Evolutionary conservation across 345 rosid genomes (phyloP).

Genomic region (Sapria himalayana): DNA sequence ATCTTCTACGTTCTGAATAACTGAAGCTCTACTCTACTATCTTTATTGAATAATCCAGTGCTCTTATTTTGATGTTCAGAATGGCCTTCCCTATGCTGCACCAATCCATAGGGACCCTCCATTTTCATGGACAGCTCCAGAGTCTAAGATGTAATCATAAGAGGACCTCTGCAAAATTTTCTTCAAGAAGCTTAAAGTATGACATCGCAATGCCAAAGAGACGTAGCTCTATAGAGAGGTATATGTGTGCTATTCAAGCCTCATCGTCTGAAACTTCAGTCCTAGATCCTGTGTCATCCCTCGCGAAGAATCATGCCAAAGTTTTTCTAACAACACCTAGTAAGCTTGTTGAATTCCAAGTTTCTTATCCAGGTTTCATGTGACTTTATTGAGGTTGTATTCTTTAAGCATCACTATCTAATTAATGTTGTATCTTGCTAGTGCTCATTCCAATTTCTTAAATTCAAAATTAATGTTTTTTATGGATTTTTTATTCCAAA

Average conservation of each 20-base stretch:
- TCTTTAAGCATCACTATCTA: too few species aligned
- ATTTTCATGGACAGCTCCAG: constrained; percentile 14
- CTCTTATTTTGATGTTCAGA: constrained; percentile 17
- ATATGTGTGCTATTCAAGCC: constrained; percentile 19
- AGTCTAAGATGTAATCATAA: constrained; percentile 16
- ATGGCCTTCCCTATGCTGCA: constrained; percentile 44
- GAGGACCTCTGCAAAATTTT: constrained; percentile 13
- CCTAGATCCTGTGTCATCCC: constrained; percentile 32
- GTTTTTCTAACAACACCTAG: constrained; percentile 40
- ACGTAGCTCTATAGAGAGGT: constrained; percentile 13
- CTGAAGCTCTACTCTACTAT: too few species aligned
- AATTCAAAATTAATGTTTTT: too few species aligned
- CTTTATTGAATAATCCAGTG: too few species aligned
- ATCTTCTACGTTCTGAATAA: too few species aligned
- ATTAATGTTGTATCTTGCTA: too few species aligned
- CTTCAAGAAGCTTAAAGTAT: constrained; percentile 15
- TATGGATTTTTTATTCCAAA: too few species aligned
- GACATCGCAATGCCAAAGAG: constrained; percentile 12
- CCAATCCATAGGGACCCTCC: constrained; percentile 23
- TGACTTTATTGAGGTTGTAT: too few species aligned
- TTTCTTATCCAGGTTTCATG: not conserved
- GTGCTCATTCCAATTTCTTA: too few species aligned
- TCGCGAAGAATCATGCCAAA: constrained; percentile 18
- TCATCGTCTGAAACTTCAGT: constrained; percentile 36
- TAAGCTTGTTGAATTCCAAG: constrained; percentile 11